phyloP scores from a whole-genome alignment of 495 filamentous ascomycete species.

The Aspergillus cristatus region DNA sequence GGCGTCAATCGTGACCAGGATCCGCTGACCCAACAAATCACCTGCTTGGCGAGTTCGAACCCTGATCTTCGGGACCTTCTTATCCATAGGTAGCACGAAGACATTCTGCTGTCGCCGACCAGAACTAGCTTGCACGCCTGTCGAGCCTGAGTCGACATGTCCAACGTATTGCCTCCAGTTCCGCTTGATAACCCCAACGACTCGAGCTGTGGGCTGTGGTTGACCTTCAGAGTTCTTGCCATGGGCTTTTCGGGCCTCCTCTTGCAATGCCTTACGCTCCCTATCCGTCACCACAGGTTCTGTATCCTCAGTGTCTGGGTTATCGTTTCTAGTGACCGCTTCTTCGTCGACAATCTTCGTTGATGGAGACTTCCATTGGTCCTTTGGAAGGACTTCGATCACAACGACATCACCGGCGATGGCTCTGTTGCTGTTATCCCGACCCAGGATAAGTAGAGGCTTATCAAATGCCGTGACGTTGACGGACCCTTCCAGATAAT shows the following conservation, averaged over 20 bases:
- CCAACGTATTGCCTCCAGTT: constrained; percentile 98
- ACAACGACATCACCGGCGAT: constrained; percentile 88
- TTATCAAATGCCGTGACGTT: constrained; percentile 85
- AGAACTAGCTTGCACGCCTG: constrained; percentile 57
- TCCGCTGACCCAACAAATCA: constrained; percentile 79
- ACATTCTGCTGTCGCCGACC: constrained; percentile 82
- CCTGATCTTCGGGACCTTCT: constrained; percentile 89
- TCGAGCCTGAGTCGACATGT: constrained; percentile 81
- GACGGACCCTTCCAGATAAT: constrained; percentile 89
- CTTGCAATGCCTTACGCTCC: constrained; percentile 75
- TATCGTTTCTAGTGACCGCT: constrained; percentile 83
- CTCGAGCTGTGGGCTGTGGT: constrained; percentile 82
- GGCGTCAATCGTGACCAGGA: constrained; percentile 90
- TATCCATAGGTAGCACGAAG: constrained; percentile 95
- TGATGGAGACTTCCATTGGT: constrained; percentile 93
- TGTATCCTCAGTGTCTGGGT: constrained; percentile 69
- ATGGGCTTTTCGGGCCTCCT: constrained; percentile 82
- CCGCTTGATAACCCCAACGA: constrained; percentile 86
- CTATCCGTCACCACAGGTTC: constrained; percentile 73
- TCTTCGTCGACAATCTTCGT: constrained; percentile 96
- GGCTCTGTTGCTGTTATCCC: constrained; percentile 92
- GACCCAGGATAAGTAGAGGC: constrained; percentile 76
- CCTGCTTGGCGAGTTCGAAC: constrained; percentile 82
- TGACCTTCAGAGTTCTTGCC: constrained; percentile 66
- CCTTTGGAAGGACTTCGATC: constrained; percentile 81